Conservation (phyloP, 441 rosid genomes). For the Euphorbia corollata region DNA sequence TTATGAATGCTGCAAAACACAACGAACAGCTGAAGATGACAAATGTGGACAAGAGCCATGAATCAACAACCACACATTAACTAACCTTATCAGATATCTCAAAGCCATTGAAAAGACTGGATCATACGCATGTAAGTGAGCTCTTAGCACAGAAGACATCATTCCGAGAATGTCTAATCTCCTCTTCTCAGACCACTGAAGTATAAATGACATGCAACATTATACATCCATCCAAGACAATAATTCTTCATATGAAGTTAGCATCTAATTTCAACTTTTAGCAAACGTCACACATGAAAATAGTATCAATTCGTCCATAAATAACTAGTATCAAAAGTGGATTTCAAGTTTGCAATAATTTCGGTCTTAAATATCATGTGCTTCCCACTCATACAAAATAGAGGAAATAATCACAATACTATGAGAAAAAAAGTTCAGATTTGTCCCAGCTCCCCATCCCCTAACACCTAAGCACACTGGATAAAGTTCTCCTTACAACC, state of each 20-base stretch:
- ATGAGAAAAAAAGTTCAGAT: neutral
- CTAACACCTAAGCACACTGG: neutral
- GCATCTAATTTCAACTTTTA: neutral
- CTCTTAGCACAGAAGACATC: constrained; percentile 76
- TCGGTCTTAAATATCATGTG: neutral
- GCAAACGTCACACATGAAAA: constrained; percentile 8
- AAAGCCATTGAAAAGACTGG: constrained; percentile 74
- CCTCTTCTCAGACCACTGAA: constrained; percentile 87
- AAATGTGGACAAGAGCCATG: neutral
- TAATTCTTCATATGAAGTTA: neutral
- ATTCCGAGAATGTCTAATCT: constrained; percentile 85
- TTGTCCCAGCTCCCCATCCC: neutral
- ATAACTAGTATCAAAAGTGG: neutral
- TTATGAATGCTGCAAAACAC: constrained; percentile 64
- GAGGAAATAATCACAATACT: too few species aligned
- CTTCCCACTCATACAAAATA: too few species aligned
- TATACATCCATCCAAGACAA: constrained; percentile 15
- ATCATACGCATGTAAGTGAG: constrained; percentile 79
- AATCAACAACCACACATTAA: constrained; percentile 1
- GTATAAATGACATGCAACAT: constrained; percentile 17
- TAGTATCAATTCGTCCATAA: neutral
- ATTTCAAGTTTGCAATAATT: neutral
- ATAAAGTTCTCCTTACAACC: neutral
- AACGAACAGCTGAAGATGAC: constrained; percentile 14
- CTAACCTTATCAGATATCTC: constrained; percentile 77